phyloP scores from a whole-genome alignment of 83 land plant genomes.

The Thuja plicata region DNA sequence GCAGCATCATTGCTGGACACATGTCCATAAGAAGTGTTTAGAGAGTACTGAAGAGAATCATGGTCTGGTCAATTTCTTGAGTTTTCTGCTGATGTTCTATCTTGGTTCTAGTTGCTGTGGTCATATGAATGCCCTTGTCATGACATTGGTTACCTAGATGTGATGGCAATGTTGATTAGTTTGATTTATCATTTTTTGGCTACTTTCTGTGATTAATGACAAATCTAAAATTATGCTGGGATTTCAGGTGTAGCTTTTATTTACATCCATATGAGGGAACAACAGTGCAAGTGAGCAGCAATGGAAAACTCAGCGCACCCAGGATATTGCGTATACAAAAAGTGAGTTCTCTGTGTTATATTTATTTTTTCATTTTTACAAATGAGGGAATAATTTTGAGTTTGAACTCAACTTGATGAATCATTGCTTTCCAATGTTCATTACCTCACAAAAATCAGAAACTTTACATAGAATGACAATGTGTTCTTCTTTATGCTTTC shows the following conservation, averaged over 20 bases:
- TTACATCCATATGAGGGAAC: slow-evolving; percentile 95
- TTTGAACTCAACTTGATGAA: neutral
- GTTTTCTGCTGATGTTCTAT: neutral
- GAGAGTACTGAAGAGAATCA: neutral
- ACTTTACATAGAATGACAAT: neutral
- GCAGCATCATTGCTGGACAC: neutral
- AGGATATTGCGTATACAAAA: slow-evolving; percentile 89
- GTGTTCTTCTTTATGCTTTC: neutral
- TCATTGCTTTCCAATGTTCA: neutral
- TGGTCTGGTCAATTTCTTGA: neutral
- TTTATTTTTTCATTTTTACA: neutral
- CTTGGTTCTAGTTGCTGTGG: neutral
- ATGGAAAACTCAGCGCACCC: slow-evolving; percentile 98
- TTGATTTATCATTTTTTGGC: neutral
- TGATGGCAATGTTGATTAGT: neutral
- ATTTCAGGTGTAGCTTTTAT: slow-evolving; percentile 91
- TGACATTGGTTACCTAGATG: neutral
- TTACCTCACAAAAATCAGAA: neutral
- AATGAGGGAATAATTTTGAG: neutral
- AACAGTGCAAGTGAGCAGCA: slow-evolving; percentile 67
- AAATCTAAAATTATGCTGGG: slow-evolving; percentile 2
- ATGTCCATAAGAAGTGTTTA: neutral
- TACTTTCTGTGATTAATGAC: neutral
- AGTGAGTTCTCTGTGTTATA: slow-evolving; percentile 32
- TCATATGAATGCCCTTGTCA: neutral